phyloP scores from a whole-genome alignment of 2,329 filamentous ascomycete species.

The Diaporthe destruens region DNA sequence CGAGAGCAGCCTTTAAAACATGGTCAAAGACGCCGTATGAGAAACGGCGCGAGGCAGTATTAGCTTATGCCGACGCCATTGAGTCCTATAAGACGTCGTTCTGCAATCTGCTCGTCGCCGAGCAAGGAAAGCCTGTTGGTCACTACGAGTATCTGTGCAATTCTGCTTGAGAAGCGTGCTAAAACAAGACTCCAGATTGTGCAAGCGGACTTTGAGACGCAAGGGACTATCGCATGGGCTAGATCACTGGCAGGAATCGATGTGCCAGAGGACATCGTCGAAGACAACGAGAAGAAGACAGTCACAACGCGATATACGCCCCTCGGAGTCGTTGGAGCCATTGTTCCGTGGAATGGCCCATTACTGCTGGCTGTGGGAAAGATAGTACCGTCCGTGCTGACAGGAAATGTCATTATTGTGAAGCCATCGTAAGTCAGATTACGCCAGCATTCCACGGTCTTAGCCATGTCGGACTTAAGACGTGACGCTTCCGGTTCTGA shows the following conservation, averaged over 20 bases:
- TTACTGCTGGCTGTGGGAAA: neutral
- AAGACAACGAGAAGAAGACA: neutral
- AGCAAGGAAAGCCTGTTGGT: slow-evolving; percentile 14
- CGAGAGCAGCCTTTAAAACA: neutral
- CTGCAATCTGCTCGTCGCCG: neutral
- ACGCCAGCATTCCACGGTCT: neutral
- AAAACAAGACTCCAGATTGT: neutral
- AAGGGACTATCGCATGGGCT: neutral
- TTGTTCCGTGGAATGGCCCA: neutral
- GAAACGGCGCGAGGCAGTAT: neutral
- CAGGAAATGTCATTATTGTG: neutral
- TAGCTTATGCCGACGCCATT: slow-evolving; percentile 15
- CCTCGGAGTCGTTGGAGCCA: neutral
- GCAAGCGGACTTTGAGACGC: neutral
- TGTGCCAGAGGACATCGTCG: neutral
- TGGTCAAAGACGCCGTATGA: slow-evolving; percentile 26
- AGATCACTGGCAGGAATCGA: neutral
- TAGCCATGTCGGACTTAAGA: neutral
- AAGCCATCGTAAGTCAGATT: slow-evolving; percentile 53
- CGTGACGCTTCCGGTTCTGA: neutral
- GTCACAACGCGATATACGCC: neutral
- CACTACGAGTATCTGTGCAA: neutral
- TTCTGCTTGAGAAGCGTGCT: neutral
- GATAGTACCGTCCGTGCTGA: neutral
- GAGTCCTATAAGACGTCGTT: neutral